A percentile compares a stretch with the other conserved stretches of the same genome.
Evolutionary conservation across 139 green algal genomes (phyloP).

Genomic region (Chlorella sorokiniana): DNA sequence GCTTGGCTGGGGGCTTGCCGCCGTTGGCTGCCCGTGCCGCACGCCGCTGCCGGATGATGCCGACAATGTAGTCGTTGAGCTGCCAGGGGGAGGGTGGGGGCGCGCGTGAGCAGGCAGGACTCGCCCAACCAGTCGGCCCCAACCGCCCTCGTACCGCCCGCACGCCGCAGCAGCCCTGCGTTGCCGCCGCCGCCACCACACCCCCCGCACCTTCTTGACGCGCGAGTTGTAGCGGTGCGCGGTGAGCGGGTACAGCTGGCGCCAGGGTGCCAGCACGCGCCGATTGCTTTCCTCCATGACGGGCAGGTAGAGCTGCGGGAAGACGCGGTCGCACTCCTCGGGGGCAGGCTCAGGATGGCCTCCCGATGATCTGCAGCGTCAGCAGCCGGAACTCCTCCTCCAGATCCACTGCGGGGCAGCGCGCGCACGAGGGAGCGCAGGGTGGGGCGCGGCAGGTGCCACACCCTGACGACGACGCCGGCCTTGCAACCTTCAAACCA

Average conservation of each 20-base stretch:
- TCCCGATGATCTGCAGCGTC: constrained; percentile 95
- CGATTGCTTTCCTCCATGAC: constrained; percentile 94
- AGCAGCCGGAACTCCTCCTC: constrained; percentile 91
- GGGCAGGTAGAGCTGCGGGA: constrained; percentile 92
- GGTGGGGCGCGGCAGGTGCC: neutral
- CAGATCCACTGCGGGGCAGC: constrained; percentile 79
- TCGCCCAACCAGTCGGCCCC: neutral
- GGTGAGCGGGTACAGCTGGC: constrained; percentile 69
- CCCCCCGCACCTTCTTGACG: constrained; percentile 6
- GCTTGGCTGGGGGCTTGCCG: constrained; percentile 37
- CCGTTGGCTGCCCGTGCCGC: constrained; percentile 28
- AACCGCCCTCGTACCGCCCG: neutral
- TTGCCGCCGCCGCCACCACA: neutral
- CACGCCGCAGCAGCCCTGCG: neutral
- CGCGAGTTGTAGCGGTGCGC: constrained; percentile 38
- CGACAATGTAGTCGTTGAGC: constrained; percentile 86
- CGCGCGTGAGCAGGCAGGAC: neutral
- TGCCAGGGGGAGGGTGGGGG: neutral
- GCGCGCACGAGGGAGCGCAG: too few relatives aligned
- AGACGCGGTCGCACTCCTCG: constrained; percentile 91
- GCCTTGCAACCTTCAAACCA: neutral
- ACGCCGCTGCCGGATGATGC: constrained; percentile 54
- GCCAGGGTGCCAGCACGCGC: constrained; percentile 84
- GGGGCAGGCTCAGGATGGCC: constrained; percentile 83
- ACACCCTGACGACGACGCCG: too few relatives aligned